Conservation (phyloP, 306 rosid species). For the Glycine latifolia region DNA sequence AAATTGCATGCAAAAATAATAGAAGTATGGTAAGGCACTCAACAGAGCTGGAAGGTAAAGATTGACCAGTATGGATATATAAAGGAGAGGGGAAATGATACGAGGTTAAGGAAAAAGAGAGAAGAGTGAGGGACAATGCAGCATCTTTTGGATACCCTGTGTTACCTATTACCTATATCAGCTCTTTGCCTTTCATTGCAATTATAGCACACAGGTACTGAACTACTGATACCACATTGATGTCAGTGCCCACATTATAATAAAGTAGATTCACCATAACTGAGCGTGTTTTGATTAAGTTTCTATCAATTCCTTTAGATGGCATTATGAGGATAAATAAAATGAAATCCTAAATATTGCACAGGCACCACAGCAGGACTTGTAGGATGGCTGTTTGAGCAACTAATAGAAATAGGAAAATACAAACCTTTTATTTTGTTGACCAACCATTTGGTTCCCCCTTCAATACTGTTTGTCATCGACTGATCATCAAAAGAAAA, state of each 20-base stretch:
- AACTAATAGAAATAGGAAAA: slow-evolving; percentile 4
- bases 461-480: slow-evolving; percentile 68
- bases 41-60: not conserved
- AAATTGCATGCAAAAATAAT: no score
- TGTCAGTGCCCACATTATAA: slow-evolving; percentile 21
- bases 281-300: not conserved
- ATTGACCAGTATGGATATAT: not conserved
- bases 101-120: not conserved
- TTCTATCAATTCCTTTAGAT: slow-evolving; percentile 2
- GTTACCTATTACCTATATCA: not conserved
- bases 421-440: slow-evolving; percentile 82
- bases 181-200: slow-evolving; percentile 5
- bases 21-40: not conserved
- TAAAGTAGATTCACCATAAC: not conserved
- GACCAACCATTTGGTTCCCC: slow-evolving; percentile 90
- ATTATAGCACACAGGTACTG: not conserved
- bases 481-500: slow-evolving; percentile 60
- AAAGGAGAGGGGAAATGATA: not conserved
- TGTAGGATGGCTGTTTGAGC: slow-evolving; percentile 13
- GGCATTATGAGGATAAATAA: slow-evolving; percentile 16
- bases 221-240: slow-evolving; percentile 8
- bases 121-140: not conserved
- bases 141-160: not conserved
- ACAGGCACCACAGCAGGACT: not conserved
- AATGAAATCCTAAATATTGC: slow-evolving; percentile 30